Evolutionary conservation across 352 stramenopile genomes (phyloP), one percentile per base, ranked within the genome.

Genomic region (Phytophthora chlamydospora): DNA sequence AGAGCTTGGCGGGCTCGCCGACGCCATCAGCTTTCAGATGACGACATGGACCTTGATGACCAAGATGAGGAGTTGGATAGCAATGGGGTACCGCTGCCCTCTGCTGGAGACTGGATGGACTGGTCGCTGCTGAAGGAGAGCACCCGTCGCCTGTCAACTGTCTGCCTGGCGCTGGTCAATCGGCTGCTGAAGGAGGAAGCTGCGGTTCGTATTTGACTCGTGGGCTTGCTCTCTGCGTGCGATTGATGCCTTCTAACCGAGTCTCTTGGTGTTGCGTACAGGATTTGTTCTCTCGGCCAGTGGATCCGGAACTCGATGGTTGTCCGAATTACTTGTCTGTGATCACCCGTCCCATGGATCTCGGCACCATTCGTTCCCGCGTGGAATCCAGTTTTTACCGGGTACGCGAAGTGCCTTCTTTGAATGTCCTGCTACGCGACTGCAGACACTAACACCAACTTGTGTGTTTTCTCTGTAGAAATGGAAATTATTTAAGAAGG

Each of bases 251-350:
- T 29, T 59, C 38, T 59, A 54, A 65, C 24, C 29, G 56, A 19
- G 13, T 29, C 38, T 34, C 55, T 63, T 57, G n/a, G 34, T 6
- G 2, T 33, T 44, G 4, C 14, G 9, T 55, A 17, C 57, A 95
- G 83, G 76, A 93, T 47, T 66, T 94, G 9, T 97, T 97, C 68
- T 73, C 84, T 41, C 85, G 87, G 16, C 89, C 89, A 2, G 89
- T 97, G 11, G 77, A 96, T 69, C 86, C 88, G 0, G 82, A 85
- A 53, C 68, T 85, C 34, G 84, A 96, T 62, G 85, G 85, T 29
- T 95, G 88, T 71, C 85, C 85, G 8, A 85, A 94, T 57, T 97
- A 97, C 51, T 74, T 94, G 40, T 78, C 73, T 9, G 74, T 95
- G 29, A 90, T 97, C 56, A 63, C 87, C 46, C 69, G 92, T 6